Base-by-base conservation (phyloP, 2,329 filamentous ascomycete genomes). In the Pyrenochaeta sp. region DNA sequence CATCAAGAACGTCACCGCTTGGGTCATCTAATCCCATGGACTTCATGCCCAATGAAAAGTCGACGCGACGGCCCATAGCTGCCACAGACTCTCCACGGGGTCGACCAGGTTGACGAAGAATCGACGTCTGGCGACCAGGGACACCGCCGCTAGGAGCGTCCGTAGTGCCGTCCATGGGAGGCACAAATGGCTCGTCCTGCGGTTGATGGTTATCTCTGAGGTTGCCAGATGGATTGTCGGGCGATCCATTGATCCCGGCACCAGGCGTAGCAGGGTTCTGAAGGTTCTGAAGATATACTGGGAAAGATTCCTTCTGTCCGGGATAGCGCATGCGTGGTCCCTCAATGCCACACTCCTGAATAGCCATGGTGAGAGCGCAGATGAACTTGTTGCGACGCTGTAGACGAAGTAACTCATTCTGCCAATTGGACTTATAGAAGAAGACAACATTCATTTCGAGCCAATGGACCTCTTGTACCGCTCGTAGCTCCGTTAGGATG, bases 351-450 rank as follows among this genome's bases (percentile, higher is more conserved):
- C 94, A 84, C 54, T 92, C 88, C 60, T 91, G 86, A 82, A 97
- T 93, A 54, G 91, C 88, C 37, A 91, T 83, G 90, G 97, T 96
- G 71, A 98, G 82, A 61, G 95, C 92, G 63, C 91, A 93, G 65
- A 96, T 93, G 78, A 98, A 97, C 74, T 93, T 95, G 83, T 97
- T 97, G 70, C 95, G 91, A 19, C 94, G 88, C 67, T 91, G 91
- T 2, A 98, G 85, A 80, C 94, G 93, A 25, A 97, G 84, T 44
- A 96, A 83, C 75, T 98, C 94, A 74, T 97, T 97, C 75, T 98
- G 94, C 86, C 91, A 97, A 77, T 94, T 97, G 58, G 90, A 92
- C 78, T 97, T 97, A 85, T 97, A 96, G 83, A 97, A 97, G 82
- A 97, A 97, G 71, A 97, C 89, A 55, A 98, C 88, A 77, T 97